These are phyloP conservation scores for Polychytrium aggregatum DNA, from an alignment of 192 early-diverging fungal genomes.

Conservation along the genomic window DNA sequence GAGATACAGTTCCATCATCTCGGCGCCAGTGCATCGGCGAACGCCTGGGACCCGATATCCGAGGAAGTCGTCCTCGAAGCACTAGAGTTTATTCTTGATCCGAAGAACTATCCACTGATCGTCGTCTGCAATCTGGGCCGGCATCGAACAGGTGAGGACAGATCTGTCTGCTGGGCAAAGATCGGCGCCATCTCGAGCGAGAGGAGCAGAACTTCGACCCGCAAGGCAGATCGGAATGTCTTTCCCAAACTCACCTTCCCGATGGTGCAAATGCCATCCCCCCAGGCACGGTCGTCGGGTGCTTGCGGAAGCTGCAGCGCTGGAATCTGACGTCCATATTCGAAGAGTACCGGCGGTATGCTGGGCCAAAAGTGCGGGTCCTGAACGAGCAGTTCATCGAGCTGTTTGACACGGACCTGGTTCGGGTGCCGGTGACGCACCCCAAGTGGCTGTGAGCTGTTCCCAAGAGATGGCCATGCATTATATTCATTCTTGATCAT, in stretches of 20 bases:
- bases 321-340: conserved; percentile 99
- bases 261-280: too few species aligned
- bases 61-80: conserved; percentile 93
- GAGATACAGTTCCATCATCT: conserved; percentile 88
- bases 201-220: too few species aligned
- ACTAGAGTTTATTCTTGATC: conserved; percentile 75
- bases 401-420: conserved; percentile 94
- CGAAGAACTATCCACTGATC: conserved; percentile 84
- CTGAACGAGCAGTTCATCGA: conserved; percentile 75
- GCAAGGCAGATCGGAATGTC: conserved; percentile 6
- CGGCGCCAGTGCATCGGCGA: conserved; percentile 69
- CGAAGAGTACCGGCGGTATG: conserved; percentile 94
- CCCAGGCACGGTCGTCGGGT: conserved; percentile 90
- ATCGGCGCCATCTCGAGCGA: too few species aligned
- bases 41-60: conserved; percentile 95
- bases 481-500: too few species aligned
- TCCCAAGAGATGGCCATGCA: too few species aligned
- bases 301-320: conserved; percentile 89
- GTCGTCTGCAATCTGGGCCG: conserved; percentile 98
- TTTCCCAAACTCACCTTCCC: conserved; percentile 4
- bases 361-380: conserved; percentile 92
- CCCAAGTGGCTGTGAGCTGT: conserved; percentile 66
- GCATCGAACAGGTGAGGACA: conserved; percentile 74
- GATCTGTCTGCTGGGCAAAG: too few species aligned
- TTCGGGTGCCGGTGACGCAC: conserved; percentile 59